Conservation (phyloP, 2,329 filamentous ascomycete genomes). For the Pestalotiopsis sp. region DNA sequence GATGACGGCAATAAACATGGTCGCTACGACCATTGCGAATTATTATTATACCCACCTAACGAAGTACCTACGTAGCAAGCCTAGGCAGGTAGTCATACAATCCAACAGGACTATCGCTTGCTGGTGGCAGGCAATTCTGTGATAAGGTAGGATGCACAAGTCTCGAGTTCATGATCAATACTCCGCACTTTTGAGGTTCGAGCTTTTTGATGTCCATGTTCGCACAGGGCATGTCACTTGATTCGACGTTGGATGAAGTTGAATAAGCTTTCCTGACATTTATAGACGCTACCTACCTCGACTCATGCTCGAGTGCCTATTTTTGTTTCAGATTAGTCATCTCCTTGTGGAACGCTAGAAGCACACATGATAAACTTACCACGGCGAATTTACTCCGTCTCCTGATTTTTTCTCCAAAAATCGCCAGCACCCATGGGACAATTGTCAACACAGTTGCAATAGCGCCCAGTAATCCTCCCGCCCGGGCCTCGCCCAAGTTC, state of each 20-base stretch:
- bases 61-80: too few species aligned
- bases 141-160: too few species aligned
- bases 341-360: background rate
- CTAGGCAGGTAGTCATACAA: too few species aligned
- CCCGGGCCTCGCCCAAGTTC: constrained; percentile 70
- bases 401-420: constrained; percentile 78
- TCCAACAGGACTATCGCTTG: too few species aligned
- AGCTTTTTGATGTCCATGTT: background rate
- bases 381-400: constrained; percentile 76
- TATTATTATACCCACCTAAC: too few species aligned
- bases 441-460: constrained; percentile 69
- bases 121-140: too few species aligned
- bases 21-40: too few species aligned
- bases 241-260: background rate
- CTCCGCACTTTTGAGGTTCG: too few species aligned
- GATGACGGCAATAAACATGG: too few species aligned
- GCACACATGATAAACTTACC: constrained; percentile 38
- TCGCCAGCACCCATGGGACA: constrained; percentile 85
- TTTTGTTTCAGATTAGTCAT: background rate
- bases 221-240: background rate
- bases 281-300: background rate
- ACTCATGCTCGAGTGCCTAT: background rate
- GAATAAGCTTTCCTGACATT: background rate
- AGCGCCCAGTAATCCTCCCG: constrained; percentile 75
- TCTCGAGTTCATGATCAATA: too few species aligned